Evolutionary conservation across 768 basidiomycete genomes (phyloP), one percentile per base, ranked within the genome.

Genomic region (Suillus fuscotomentosus): DNA sequence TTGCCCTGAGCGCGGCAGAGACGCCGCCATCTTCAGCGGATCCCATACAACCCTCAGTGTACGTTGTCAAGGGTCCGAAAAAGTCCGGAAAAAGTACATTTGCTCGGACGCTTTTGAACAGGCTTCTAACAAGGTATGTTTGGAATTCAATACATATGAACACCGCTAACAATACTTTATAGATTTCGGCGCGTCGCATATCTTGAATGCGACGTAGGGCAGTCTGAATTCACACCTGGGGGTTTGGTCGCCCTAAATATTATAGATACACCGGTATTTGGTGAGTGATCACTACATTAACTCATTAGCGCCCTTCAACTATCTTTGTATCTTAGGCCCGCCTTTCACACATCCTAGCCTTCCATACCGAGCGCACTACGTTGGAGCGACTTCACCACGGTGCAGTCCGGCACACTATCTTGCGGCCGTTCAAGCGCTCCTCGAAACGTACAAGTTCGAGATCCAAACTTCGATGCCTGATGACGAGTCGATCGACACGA

Each of bases 1-100:
- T 63, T 20, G 76, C 76, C 1, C 61, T 82, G 27, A 50, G 51
- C 27, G 66, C 55, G 3, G 43, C 63, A n/a, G 56, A 53, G 34
- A 36, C 61, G 42, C n/a, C 41, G 2, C 45, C 60, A 31, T 34
- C 39, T 10, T 27, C 27, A 27, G 3, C 27, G 27, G 27, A 27
- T 27, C 70, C 53, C 63, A 75, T 24, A 14, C 63, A 64, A 3
- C 72, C 77, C 0, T 72, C 78, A 0, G 77, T 89, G 0, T 88
- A 81, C 65, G 71, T 97, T 2, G 82, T 99, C 24, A 93, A 89
- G 71, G 97, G 97, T 1, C 85, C 92, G 1, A 96, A 93, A 75
- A 88, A 92, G 59, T 83, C 86, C 9, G 96, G 97, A 0, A 99
- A 99, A 75, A 97, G 94, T 66, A 94, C 93, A 0, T 90, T 98